Base-by-base conservation (phyloP, 1,284 basidiomycete species). In the Fomitiporia mediterranea region DNA sequence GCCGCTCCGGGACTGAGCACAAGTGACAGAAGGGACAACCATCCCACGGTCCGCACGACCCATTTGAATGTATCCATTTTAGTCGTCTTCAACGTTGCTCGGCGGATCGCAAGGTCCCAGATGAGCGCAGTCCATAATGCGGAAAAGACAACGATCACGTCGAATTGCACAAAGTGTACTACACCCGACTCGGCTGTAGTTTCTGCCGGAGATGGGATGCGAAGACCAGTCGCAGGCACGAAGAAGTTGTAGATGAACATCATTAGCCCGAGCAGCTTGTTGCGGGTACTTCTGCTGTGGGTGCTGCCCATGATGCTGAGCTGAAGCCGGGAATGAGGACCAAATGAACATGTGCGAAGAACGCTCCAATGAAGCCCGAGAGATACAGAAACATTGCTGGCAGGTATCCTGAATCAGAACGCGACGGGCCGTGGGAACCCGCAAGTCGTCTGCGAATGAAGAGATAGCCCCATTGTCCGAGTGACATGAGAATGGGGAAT, bases 401-500 rank as follows among this genome's bases (percentile, higher is more conserved):
- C 17, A 59, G 15, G n/a, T 43, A 44, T 51, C 58, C 58, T 11
- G 37, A 44, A 19, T 42, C 17, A 7, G 37, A 38, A 11, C 38
- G 17, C 17, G 47, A 38, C n/a, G 30, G 4, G 6, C 4, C n/a
- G 32, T 46, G 38, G 19, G 52, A 13, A 4, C n/a, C 7, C 2
- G 48, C 42, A 13, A 49, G 3, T 3, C 23, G 32, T 34, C 21
- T 19, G 19, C 58, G 58, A 17, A 56, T 17, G 35, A 32, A 46
- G 15, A 52, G 46, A 38, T 59, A 59, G 34, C 21, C 15, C 11
- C 15, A 19, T 30, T 59, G 58, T 6, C 30, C 48, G 40, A 56
- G 27, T 19, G 54, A 47, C 58, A 59, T 59, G 17, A 59, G 58
- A 46, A 59, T 59, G 6, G 58, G 58, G 48, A 59, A 59, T 15